Evolutionary conservation across 2,329 filamentous ascomycete genomes (phyloP), one percentile per base, ranked within the genome.

Genomic region (Alternaria burnsii): DNA sequence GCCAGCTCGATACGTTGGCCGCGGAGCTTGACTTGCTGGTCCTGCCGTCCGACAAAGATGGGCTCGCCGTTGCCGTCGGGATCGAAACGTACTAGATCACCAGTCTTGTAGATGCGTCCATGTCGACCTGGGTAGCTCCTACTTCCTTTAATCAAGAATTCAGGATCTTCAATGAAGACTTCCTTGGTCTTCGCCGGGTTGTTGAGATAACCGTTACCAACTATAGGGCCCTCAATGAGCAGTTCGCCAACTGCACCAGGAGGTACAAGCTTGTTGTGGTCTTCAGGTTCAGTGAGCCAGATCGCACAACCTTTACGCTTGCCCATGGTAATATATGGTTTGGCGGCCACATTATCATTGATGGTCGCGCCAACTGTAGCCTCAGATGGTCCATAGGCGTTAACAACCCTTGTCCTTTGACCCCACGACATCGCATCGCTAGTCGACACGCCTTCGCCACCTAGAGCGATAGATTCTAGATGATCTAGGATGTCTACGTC

Each of bases 131-230:
- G 54, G 83, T 83, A 71, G 83, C 84, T 11, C 79, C 83, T 52
- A 88, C 80, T 76, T 89, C 91, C 52, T 90, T 55, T 89, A 81
- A 66, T 65, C 87, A 89, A 26, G 71, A 89, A 90, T 43, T 80
- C 72, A 0, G 84, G 80, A 26, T 89, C 88, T 1, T 88, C 77
- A 14, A 79, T 76, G 58, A 78, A 80, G 0, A 77, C 74, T 26
- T 77, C 75, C 2, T 71, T 71, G 3, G 77, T 79, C 53, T 78
- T 79, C 5, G 67, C 64, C 3, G 73, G 72, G 52, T 79, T 77
- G 51, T 77, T 74, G 20, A 79, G 54, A 28, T 79, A 79, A 5
- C 76, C 76, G 41, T 75, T 72, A 1, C 78, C 80, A 9, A 82
- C 76, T 30, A 79, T 85, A 0, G 85, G 84, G 0, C 87, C 86